A percentile compares a stretch with the other conserved stretches of the same genome.
Conservation (phyloP, 208 protist species). For the Trypanosoma brucei region DNA sequence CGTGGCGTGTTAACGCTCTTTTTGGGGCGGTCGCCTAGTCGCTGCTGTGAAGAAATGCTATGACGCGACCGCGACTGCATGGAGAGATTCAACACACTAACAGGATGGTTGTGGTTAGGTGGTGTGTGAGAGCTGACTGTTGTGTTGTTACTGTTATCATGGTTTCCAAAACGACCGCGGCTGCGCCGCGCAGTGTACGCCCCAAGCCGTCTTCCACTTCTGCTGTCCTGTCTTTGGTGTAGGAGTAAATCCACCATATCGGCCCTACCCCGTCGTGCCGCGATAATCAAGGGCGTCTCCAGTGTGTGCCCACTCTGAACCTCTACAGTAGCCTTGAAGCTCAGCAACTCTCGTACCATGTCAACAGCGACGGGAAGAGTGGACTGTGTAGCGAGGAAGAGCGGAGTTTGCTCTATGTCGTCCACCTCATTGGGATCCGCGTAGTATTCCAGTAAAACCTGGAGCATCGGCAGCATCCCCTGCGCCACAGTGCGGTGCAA, state of each 20-base stretch:
- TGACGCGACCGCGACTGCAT: not conserved
- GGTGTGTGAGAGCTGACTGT: not conserved
- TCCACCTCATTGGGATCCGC: constrained; percentile 67
- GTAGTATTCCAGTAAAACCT: constrained; percentile 59
- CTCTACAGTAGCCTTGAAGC: constrained; percentile 35
- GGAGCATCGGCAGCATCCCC: constrained; percentile 24
- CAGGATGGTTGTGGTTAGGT: not conserved
- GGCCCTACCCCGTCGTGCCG: constrained; percentile 26
- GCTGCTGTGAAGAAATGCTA: not conserved
- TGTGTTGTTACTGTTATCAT: not conserved
- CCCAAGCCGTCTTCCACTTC: not conserved
- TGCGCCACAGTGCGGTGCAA: constrained; percentile 55
- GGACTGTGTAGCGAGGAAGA: constrained; percentile 37
- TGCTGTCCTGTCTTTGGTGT: constrained; percentile 7
- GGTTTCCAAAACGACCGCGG: not conserved
- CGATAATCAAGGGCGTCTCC: constrained; percentile 60
- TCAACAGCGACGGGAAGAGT: constrained; percentile 11
- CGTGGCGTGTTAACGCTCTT: not conserved
- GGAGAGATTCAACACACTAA: not conserved
- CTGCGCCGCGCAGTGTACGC: not conserved
- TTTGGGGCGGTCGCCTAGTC: not conserved
- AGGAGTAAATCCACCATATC: constrained; percentile 21
- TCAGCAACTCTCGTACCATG: constrained; percentile 44
- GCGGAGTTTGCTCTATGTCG: constrained; percentile 52
- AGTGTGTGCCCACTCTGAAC: constrained; percentile 51